Conservation (phyloP, 306 rosid genomes). For the Chamaecrista fasciculata region DNA sequence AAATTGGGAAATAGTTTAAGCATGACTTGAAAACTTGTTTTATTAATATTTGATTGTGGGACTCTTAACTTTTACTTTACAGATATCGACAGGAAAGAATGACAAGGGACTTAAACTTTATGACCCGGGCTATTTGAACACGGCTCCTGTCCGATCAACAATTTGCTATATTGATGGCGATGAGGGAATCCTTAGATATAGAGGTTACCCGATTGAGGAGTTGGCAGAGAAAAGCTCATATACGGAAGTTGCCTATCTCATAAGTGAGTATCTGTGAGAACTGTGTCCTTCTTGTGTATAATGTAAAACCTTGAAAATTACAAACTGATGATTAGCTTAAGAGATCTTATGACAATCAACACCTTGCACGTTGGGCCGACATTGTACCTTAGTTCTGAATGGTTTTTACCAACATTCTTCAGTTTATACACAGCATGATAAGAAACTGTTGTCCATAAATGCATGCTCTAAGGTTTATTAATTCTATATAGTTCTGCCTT, state of each 20-base stretch:
- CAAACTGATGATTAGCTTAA: slow-evolving; percentile 1
- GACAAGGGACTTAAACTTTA: slow-evolving; percentile 86
- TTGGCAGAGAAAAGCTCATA: slow-evolving; percentile 84
- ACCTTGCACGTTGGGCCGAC: neutral
- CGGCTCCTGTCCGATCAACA: slow-evolving; percentile 90
- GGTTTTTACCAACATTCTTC: slow-evolving; percentile 3
- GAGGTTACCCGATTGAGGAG: slow-evolving; percentile 94
- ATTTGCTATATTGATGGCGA: slow-evolving; percentile 92
- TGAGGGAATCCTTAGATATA: slow-evolving; percentile 87
- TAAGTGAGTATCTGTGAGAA: slow-evolving; percentile 45
- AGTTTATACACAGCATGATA: neutral
- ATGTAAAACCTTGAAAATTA: neutral
- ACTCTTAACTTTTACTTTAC: slow-evolving; percentile 18
- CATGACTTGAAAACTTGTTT: neutral
- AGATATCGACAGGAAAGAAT: slow-evolving; percentile 67
- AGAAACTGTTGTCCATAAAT: too few relatives aligned
- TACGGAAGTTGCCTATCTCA: slow-evolving; percentile 78
- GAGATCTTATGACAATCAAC: neutral
- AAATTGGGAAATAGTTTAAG: neutral
- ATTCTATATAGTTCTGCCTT: slow-evolving; percentile 1
- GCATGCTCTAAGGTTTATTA: slow-evolving; percentile 8
- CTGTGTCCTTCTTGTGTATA: neutral
- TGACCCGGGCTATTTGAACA: slow-evolving; percentile 91
- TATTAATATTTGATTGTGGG: slow-evolving; percentile 9
- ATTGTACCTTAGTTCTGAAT: neutral